phyloP scores from a whole-genome alignment of 371 early-diverging fungal species.

The Mucor saturninus region DNA sequence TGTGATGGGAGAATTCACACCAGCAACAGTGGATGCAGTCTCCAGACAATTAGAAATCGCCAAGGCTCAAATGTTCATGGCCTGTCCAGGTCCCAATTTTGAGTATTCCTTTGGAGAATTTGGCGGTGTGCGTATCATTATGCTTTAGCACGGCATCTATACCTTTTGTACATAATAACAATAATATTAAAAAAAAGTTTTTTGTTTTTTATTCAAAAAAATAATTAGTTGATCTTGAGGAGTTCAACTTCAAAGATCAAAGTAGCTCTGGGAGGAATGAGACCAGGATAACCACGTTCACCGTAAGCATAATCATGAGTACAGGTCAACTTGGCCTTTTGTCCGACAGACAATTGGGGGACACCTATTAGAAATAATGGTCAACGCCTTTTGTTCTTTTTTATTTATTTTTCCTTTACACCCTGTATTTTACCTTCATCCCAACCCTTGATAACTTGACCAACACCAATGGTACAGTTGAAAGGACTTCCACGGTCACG shows the following conservation, averaged over 20 bases:
- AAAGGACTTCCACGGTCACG: constrained; percentile 83
- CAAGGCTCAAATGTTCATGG: constrained; percentile 54
- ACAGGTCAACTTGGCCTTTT: constrained; percentile 73
- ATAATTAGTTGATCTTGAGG: constrained; percentile 78
- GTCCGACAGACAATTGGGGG: constrained; percentile 81
- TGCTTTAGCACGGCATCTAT: constrained; percentile 31
- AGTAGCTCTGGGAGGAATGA: constrained; percentile 85
- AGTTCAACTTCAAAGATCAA: constrained; percentile 88
- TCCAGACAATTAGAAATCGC: constrained; percentile 46
- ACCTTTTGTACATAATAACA: background rate
- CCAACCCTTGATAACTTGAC: constrained; percentile 91
- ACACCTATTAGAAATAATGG: constrained; percentile 63
- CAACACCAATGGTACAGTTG: constrained; percentile 83
- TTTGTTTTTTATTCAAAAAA: constrained; percentile 11
- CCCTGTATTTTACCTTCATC: constrained; percentile 54
- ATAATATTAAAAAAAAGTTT: background rate
- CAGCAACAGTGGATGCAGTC: constrained; percentile 51
- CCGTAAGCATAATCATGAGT: constrained; percentile 82
- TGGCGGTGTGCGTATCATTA: constrained; percentile 53
- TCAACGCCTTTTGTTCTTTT: background rate
- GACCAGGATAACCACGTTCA: constrained; percentile 62
- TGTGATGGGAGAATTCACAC: constrained; percentile 49
- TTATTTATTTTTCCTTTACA: background rate
- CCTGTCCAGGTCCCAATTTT: constrained; percentile 47
- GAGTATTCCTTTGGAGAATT: constrained; percentile 45